Conservation (phyloP, 2,329 filamentous ascomycete genomes). For the Fusarium sp. region DNA sequence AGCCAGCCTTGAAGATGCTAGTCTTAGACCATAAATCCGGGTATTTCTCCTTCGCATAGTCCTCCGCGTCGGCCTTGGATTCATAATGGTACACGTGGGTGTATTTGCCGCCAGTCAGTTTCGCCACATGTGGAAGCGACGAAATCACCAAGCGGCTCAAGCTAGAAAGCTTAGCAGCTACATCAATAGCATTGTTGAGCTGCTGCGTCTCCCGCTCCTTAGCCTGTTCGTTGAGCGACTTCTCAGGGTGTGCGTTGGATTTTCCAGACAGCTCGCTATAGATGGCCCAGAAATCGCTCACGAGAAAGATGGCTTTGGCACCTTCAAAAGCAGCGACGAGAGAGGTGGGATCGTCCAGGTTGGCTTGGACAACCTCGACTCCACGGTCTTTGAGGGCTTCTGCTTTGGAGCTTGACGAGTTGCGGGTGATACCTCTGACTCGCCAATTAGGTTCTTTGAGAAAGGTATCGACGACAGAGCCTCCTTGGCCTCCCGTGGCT, state of each 20-base stretch:
- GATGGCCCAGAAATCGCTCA: conserved; percentile 47
- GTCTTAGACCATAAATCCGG: neutral
- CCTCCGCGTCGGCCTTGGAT: neutral
- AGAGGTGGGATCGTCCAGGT: conserved; percentile 7
- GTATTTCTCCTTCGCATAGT: neutral
- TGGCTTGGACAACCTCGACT: conserved; percentile 9
- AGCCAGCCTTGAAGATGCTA: neutral
- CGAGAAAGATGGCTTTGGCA: conserved; percentile 46
- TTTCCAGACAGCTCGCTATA: neutral
- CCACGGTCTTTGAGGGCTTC: neutral
- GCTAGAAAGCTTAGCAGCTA: neutral
- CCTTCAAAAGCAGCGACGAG: conserved; percentile 2
- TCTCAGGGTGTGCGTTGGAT: neutral
- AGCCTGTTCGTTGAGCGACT: neutral
- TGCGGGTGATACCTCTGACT: conserved; percentile 14
- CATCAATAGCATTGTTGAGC: neutral
- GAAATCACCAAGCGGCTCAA: neutral
- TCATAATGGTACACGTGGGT: neutral
- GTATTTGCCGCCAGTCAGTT: neutral
- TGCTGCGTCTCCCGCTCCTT: neutral
- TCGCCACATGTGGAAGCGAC: neutral
- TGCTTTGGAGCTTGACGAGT: conserved; percentile 5
- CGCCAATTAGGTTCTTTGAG: conserved; percentile 1
- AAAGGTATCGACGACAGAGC: conserved; percentile 23
- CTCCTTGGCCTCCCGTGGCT: conserved; percentile 56